Percentiles rank a stretch among this genome's conserved stretches.
Conservation (phyloP, 139 green algal species). For the Closterium sp. region DNA sequence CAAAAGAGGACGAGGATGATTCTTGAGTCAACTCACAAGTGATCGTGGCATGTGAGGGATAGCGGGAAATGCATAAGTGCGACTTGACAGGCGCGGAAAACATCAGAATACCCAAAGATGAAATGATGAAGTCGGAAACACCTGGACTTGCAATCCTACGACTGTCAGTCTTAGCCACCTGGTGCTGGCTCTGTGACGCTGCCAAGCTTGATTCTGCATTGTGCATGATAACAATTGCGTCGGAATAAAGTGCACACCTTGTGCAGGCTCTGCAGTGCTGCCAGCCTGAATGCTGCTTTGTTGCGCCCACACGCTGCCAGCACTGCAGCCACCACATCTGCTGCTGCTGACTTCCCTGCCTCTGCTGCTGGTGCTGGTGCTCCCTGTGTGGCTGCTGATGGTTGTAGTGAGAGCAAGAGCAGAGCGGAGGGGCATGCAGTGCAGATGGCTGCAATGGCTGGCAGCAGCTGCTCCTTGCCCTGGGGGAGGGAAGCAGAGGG, state of each 20-base stretch:
- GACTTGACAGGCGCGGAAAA: no score
- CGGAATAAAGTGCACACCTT: background rate
- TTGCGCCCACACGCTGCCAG: background rate
- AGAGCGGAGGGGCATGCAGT: background rate
- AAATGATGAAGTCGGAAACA: no score
- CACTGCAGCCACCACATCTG: background rate
- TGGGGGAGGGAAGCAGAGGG: background rate
- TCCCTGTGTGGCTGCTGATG: background rate
- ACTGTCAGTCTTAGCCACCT: no score
- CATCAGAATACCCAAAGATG: no score
- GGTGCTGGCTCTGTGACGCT: no score
- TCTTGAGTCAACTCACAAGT: no score
- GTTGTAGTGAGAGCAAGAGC: background rate
- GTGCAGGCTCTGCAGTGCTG: constrained; percentile 2
- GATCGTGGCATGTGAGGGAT: no score
- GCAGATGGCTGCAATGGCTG: background rate
- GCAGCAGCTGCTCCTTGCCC: constrained; percentile 11
- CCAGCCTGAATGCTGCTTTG: background rate
- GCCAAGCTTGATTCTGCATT: no score
- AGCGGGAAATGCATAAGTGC: no score
- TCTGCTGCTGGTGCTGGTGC: background rate
- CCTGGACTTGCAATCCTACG: no score
- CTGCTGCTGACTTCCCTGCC: background rate
- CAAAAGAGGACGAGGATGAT: background rate
- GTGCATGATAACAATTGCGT: no score